Percentiles rank a stretch among this genome's conserved stretches.
These are phyloP conservation scores for Yamadazyma buinensis DNA, from an alignment of 1,139 yeast species.

Conservation along the genomic window DNA sequence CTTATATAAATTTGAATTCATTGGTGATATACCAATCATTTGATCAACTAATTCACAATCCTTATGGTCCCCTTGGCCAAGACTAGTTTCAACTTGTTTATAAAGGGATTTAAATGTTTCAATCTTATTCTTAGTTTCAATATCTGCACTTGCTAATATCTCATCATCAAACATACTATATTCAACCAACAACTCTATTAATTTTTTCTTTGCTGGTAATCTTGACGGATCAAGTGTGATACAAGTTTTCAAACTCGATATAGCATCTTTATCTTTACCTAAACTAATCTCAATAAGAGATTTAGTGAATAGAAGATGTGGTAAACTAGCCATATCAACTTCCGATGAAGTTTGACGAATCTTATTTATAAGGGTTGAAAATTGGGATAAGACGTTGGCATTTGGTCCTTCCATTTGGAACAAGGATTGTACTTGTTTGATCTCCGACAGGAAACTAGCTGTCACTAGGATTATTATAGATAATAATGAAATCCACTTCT, in stretches of 20 bases:
- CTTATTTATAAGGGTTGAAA: slow-evolving; percentile 7
- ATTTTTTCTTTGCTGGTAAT: slow-evolving; percentile 40
- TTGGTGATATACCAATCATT: slow-evolving; percentile 23
- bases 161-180: slow-evolving; percentile 38
- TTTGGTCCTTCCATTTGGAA: slow-evolving; percentile 13
- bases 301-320: slow-evolving; percentile 48
- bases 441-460: slow-evolving; percentile 8
- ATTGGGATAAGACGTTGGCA: slow-evolving; percentile 9
- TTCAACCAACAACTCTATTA: slow-evolving; percentile 42
- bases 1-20: slow-evolving; percentile 13
- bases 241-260: slow-evolving; percentile 43
- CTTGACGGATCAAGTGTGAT: slow-evolving; percentile 36
- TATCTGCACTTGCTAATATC: slow-evolving; percentile 12
- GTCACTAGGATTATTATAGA: background rate
- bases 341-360: slow-evolving; percentile 6
- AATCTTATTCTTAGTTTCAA: slow-evolving; percentile 12
- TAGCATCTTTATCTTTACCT: slow-evolving; percentile 45
- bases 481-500: background rate
- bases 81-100: slow-evolving; percentile 14
- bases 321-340: slow-evolving; percentile 10
- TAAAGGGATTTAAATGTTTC: slow-evolving; percentile 17
- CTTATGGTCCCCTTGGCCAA: slow-evolving; percentile 15
- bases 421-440: slow-evolving; percentile 8
- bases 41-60: slow-evolving; percentile 19
- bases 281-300: slow-evolving; percentile 52